phyloP scores from a whole-genome alignment of 306 rosid genomes.

The Leucaena leucocephala region DNA sequence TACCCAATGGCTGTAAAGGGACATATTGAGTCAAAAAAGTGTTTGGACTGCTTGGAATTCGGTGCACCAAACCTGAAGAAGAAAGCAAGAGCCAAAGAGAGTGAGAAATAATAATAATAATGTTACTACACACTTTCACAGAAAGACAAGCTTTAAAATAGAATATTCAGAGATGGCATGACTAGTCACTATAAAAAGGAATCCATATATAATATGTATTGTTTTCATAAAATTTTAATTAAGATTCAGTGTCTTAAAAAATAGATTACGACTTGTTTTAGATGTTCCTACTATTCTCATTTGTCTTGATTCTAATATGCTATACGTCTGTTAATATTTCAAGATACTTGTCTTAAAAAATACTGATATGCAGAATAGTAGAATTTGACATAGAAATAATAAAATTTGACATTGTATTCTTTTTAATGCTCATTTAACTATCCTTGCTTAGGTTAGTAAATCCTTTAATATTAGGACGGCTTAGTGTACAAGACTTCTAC shows the following conservation, averaged over 20 bases:
- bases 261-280: not conserved
- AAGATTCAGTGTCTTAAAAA: not conserved
- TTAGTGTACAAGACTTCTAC: too few relatives aligned
- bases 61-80: constrained; percentile 51
- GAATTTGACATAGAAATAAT: too few relatives aligned
- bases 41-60: constrained; percentile 60
- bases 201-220: constrained; percentile 10
- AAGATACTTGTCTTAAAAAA: not conserved
- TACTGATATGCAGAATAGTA: not conserved
- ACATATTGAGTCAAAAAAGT: constrained; percentile 49
- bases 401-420: not conserved
- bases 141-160: constrained; percentile 41
- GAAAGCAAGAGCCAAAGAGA: constrained; percentile 40
- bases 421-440: not conserved
- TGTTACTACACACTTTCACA: constrained; percentile 35
- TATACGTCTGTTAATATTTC: not conserved
- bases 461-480: too few relatives aligned
- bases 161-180: constrained; percentile 4
- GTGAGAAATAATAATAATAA: constrained; percentile 18
- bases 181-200: constrained; percentile 25
- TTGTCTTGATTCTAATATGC: not conserved
- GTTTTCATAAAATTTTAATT: not conserved
- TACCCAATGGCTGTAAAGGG: constrained; percentile 49
- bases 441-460: not conserved
- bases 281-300: not conserved